Evolutionary conservation across 169 alveolate species (phyloP).

Genomic region (Cryptosporidium parvum): DNA sequence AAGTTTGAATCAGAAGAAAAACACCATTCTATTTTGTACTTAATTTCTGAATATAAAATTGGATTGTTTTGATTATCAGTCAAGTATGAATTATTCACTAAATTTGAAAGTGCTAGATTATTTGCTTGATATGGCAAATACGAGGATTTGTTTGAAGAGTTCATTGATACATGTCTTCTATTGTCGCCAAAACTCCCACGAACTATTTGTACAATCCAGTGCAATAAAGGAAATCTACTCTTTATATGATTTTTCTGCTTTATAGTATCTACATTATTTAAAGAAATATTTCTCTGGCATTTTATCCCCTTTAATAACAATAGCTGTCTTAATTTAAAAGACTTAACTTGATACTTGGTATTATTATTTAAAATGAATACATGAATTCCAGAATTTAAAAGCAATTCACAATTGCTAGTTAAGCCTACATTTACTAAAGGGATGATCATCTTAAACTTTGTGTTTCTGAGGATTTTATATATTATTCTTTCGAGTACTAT

Average conservation of each 20-base stretch:
- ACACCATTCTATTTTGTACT: conserved; percentile 66
- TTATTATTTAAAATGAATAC: conserved; percentile 48
- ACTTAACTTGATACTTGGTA: conserved; percentile 32
- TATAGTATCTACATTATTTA: conserved; percentile 3
- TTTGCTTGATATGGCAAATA: not conserved
- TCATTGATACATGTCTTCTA: conserved; percentile 13
- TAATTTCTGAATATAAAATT: conserved; percentile 4
- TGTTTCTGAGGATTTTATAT: conserved; percentile 4
- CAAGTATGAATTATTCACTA: not conserved
- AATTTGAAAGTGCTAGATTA: not conserved
- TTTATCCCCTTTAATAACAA: conserved; percentile 56
- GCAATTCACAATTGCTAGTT: not conserved
- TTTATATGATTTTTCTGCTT: conserved; percentile 17
- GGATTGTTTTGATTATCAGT: not conserved
- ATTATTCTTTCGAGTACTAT: conserved; percentile 42
- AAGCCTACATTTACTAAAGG: not conserved
- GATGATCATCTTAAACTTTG: conserved; percentile 1
- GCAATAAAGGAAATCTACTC: conserved; percentile 29
- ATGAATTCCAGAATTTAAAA: not conserved
- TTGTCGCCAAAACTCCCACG: conserved; percentile 30
- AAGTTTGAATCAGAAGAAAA: not conserved
- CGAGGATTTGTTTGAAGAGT: conserved; percentile 12
- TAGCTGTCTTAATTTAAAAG: conserved; percentile 56
- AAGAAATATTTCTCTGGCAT: conserved; percentile 47
- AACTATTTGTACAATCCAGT: conserved; percentile 60